phyloP scores from a whole-genome alignment of 2,329 filamentous ascomycete genomes.

The Cadophora luteo-olivacea region DNA sequence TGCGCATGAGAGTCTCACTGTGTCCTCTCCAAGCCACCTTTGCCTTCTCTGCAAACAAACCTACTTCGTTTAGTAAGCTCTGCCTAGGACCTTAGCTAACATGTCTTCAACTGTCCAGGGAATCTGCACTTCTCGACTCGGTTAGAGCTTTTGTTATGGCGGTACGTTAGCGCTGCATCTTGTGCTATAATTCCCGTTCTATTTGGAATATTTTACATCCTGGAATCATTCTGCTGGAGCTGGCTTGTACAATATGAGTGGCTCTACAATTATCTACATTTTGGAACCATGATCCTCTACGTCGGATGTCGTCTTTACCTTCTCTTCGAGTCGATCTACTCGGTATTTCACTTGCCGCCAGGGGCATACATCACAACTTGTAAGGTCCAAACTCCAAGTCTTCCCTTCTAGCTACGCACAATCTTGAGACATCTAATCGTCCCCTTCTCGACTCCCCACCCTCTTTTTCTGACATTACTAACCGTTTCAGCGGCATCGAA shows the following conservation, averaged over 20 bases:
- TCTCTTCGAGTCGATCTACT: slow-evolving; percentile 1
- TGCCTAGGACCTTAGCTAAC: too few species aligned
- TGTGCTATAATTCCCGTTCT: neutral
- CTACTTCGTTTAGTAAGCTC: too few species aligned
- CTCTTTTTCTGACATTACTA: neutral
- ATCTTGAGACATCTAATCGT: neutral
- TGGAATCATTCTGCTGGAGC: neutral
- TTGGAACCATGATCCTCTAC: slow-evolving; percentile 1
- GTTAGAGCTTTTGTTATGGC: neutral
- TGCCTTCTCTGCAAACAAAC: too few species aligned
- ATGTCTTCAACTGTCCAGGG: neutral
- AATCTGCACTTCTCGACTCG: neutral
- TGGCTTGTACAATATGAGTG: neutral
- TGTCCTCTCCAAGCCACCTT: too few species aligned
- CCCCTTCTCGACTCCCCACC: neutral
- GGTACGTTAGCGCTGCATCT: neutral
- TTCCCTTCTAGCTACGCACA: neutral
- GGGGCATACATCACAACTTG: slow-evolving; percentile 1
- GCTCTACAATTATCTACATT: neutral
- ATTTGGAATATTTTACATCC: neutral
- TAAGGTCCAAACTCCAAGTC: neutral
- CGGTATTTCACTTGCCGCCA: neutral
- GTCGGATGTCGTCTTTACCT: slow-evolving; percentile 1
- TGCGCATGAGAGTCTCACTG: too few species aligned
- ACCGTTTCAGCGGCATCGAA: neutral